Base-by-base conservation (phyloP, 208 protist genomes). In the Leptomonas pyrrhocoris region DNA sequence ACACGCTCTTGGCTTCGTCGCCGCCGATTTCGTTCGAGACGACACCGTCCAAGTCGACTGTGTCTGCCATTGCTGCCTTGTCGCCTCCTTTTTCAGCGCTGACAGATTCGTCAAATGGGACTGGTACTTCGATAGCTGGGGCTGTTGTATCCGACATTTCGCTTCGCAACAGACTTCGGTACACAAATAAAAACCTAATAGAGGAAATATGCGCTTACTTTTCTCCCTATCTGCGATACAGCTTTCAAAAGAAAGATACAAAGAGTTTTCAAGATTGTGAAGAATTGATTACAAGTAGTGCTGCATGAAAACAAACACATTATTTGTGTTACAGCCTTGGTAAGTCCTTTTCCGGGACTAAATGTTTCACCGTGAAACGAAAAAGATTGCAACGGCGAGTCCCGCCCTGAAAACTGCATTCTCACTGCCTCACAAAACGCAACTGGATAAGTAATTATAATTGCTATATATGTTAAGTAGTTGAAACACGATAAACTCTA, bases 71-170 rank as follows among this genome's bases (percentile, higher is more conserved):
- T 0, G 40, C 57, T 18, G 21, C 13, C 12, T 50, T 23, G 5
- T 7, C 36, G 40, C 8, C 34, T 5, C 15, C 12, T 40, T 50
- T 40, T 19, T 46, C 40, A 0, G 8, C 40, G 8, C 0, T 8
- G 0, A 30, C n/a, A 21, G 25, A 11, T 4, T 36, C 25, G 25
- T 49, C 57, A 2, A n/a, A 16, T 9, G 57, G 18, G 15, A 21
- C 27, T 8, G 46, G n/a, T 23, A 21, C 57, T 62, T 34, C 57
- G 4, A 36, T 62, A 5, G 15, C 57, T 21, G 23, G 40, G n/a
- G 36, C 34, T 34, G n/a, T 40, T 50, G 57, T 13, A 25, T 62
- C 40, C 18, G 57, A 62, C 57, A 62, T 62, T 62, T 46, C 4
- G n/a, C 18, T 30, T 34, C 34, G 21, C 57, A 49, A 23, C 57